These are phyloP conservation scores for Hebeloma cylindrosporum DNA, from an alignment of 768 basidiomycete species.

Conservation along the genomic window DNA sequence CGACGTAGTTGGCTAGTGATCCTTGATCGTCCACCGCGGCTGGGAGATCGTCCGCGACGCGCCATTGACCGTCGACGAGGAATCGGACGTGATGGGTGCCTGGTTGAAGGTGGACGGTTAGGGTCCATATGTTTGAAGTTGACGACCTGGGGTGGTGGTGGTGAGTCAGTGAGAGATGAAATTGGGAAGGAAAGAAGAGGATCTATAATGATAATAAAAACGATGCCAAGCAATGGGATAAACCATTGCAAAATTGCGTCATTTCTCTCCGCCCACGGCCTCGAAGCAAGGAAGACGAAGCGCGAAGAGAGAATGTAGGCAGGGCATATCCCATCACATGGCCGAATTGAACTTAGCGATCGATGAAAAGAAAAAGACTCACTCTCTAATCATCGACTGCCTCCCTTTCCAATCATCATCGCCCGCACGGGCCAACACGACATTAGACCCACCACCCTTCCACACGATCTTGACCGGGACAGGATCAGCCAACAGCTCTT, in stretches of 20 bases:
- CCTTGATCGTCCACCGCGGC: conserved; percentile 94
- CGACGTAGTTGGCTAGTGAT: conserved; percentile 91
- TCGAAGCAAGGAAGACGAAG: no score
- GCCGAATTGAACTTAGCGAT: no score
- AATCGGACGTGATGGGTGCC: conserved; percentile 95
- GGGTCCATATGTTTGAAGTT: conserved; percentile 32
- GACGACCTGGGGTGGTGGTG: conserved; percentile 9
- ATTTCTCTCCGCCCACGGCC: no score
- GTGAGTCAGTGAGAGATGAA: conserved; percentile 3
- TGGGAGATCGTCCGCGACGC: conserved; percentile 71
- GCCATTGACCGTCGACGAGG: conserved; percentile 89
- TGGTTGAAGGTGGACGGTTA: conserved; percentile 61
- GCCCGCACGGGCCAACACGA: conserved; percentile 69
- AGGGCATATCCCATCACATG: no score
- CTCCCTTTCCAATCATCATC: conserved; percentile 78
- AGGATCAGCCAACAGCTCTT: conserved; percentile 27
- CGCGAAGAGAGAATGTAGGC: no score
- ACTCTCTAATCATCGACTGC: conserved; percentile 64
- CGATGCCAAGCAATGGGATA: no score
- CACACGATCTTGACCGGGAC: conserved; percentile 58
- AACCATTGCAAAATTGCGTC: no score
- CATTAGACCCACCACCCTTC: conserved; percentile 62
- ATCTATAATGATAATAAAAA: no score
- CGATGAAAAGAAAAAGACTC: conserved; percentile 29
- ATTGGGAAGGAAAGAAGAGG: conserved; percentile 11